A percentile compares a stretch with the other conserved stretches of the same genome.
These are phyloP conservation scores for Kokia cookei DNA, from an alignment of 441 rosid species.

Conservation along the genomic window DNA sequence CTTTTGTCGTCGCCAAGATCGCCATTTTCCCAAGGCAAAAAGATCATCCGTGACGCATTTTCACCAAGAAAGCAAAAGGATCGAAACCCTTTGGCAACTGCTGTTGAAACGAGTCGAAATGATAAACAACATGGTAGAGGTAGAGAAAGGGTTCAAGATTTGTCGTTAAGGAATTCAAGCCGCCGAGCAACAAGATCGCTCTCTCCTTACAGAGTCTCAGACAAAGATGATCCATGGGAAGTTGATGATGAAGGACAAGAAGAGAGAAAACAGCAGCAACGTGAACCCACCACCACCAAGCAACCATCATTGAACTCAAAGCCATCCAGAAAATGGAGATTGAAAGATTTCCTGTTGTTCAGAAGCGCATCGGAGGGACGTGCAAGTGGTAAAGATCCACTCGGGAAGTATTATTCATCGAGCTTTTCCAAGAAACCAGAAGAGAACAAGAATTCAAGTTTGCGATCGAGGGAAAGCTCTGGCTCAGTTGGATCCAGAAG, in stretches of 20 bases:
- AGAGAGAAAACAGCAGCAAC: neutral
- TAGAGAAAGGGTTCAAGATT: constrained; percentile 30
- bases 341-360: constrained; percentile 67
- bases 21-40: constrained; percentile 45
- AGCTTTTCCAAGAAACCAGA: constrained; percentile 47
- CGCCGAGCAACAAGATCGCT: constrained; percentile 58
- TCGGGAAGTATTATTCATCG: constrained; percentile 43
- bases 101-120: constrained; percentile 25
- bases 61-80: constrained; percentile 47
- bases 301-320: constrained; percentile 23
- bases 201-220: constrained; percentile 68
- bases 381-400: constrained; percentile 52
- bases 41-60: constrained; percentile 38
- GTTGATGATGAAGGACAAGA: constrained; percentile 28
- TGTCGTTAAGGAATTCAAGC: constrained; percentile 21
- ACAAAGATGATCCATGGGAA: constrained; percentile 53
- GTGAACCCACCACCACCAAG: constrained; percentile 18
- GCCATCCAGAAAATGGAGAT: constrained; percentile 59
- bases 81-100: constrained; percentile 34
- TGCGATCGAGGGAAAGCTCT: constrained; percentile 38
- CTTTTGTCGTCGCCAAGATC: constrained; percentile 29
- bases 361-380: constrained; percentile 91
- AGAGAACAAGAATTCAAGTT: constrained; percentile 41
- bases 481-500: constrained; percentile 26
- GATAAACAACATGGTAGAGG: constrained; percentile 41